Conservation (phyloP, 2,329 filamentous ascomycete species). For the Aschersonia sp. region DNA sequence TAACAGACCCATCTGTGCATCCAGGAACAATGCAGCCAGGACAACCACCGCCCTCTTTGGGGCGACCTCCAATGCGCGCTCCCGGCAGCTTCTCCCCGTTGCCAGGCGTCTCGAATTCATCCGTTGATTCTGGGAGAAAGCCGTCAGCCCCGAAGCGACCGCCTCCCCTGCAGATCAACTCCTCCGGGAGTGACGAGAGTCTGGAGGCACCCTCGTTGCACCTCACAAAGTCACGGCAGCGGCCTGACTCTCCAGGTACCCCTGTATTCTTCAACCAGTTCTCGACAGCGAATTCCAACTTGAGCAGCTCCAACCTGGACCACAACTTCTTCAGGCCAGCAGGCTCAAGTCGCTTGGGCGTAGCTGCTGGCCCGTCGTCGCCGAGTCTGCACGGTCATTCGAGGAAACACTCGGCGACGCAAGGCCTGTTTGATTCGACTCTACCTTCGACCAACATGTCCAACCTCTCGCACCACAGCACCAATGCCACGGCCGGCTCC, state of each 20-base stretch:
- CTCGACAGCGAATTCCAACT: slow-evolving; percentile 26
- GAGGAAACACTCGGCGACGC: slow-evolving; percentile 56
- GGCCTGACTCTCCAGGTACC: slow-evolving; percentile 23
- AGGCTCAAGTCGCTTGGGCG: slow-evolving; percentile 10
- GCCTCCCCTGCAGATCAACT: slow-evolving; percentile 19
- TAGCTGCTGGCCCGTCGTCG: slow-evolving; percentile 14
- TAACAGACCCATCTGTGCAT: slow-evolving; percentile 18
- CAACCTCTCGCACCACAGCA: slow-evolving; percentile 34
- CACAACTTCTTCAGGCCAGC: slow-evolving; percentile 47
- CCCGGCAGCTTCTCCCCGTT: slow-evolving; percentile 44
- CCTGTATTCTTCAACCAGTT: slow-evolving; percentile 36
- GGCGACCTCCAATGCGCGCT: slow-evolving; percentile 28
- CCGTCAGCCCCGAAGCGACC: slow-evolving; percentile 13
- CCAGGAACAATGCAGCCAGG: slow-evolving; percentile 31
- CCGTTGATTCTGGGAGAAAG: slow-evolving; percentile 13
- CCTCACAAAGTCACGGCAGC: slow-evolving; percentile 30
- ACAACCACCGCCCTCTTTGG: slow-evolving; percentile 6
- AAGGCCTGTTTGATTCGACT: slow-evolving; percentile 63
- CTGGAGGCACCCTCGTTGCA: slow-evolving; percentile 18
- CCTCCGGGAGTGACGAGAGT: slow-evolving; percentile 14
- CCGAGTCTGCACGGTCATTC: slow-evolving; percentile 29
- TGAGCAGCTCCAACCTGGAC: slow-evolving; percentile 28
- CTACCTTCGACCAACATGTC: slow-evolving; percentile 47
- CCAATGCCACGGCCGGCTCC: slow-evolving; percentile 13
- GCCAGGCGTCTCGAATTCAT: slow-evolving; percentile 17